Evolutionary conservation across 176 grass and related monocot genomes (phyloP).

Genomic region (Hsuehochloa calcarea): DNA sequence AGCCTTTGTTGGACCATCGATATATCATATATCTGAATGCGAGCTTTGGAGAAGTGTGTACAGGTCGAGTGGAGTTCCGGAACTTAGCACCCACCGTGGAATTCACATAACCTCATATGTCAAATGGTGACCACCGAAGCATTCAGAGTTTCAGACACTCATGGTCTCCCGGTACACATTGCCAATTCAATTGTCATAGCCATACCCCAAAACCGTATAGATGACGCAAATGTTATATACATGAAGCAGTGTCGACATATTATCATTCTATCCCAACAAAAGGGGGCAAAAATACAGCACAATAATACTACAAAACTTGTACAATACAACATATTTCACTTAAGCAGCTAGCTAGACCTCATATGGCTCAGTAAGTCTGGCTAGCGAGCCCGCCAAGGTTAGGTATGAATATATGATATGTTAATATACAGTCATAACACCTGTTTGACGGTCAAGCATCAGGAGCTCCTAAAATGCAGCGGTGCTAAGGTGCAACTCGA

Average conservation of each 20-base stretch:
- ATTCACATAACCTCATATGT: background rate
- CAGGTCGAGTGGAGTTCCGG: background rate
- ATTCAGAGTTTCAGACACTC: background rate
- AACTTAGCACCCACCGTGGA: background rate
- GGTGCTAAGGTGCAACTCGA: background rate
- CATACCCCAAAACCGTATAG: background rate
- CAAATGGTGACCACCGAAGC: background rate
- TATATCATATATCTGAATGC: background rate
- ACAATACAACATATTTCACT: background rate
- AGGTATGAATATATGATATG: background rate
- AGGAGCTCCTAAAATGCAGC: constrained; percentile 25
- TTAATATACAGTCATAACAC: background rate
- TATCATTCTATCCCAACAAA: background rate
- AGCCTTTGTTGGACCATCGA: background rate
- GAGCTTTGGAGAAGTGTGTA: background rate
- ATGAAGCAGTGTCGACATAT: background rate
- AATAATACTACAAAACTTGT: background rate
- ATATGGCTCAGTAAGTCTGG: background rate
- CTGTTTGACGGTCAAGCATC: background rate
- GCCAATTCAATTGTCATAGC: background rate
- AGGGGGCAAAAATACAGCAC: background rate
- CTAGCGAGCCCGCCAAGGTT: constrained; percentile 6
- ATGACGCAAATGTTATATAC: background rate
- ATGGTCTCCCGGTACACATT: background rate
- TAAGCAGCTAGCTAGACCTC: background rate